A percentile compares a stretch with the other conserved stretches of the same genome.
phyloP scores from a whole-genome alignment of 2,329 filamentous ascomycete genomes.

The Alternaria panax region DNA sequence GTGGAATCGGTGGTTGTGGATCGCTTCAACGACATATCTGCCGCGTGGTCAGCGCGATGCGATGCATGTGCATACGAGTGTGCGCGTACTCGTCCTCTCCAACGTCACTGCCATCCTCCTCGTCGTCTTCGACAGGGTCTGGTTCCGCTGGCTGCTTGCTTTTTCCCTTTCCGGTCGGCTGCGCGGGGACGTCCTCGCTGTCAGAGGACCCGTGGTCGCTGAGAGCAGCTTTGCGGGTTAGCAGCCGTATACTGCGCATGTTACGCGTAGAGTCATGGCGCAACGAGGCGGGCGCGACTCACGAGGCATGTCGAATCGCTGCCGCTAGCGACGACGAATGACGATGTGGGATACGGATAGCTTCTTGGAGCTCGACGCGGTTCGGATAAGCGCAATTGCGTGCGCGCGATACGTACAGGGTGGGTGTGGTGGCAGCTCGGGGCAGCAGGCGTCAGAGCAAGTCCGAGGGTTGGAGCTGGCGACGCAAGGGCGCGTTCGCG shows the following conservation, averaged over 20 bases:
- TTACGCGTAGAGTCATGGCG: conserved; percentile 5
- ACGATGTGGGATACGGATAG: background rate
- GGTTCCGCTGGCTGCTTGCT: conserved; percentile 4
- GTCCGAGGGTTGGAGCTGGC: conserved; percentile 13
- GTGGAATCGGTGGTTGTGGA: conserved; percentile 68
- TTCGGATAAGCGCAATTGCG: conserved; percentile 19
- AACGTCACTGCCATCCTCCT: conserved; percentile 48
- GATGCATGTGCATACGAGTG: background rate
- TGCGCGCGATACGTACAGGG: conserved; percentile 5
- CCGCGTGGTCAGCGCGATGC: conserved; percentile 34
- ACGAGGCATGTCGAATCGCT: conserved; percentile 43
- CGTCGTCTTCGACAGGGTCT: conserved; percentile 30
- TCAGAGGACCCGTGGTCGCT: conserved; percentile 50
- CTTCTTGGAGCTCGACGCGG: conserved; percentile 6
- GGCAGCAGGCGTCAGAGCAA: conserved; percentile 1
- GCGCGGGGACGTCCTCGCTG: conserved; percentile 38
- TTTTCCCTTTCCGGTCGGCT: conserved; percentile 31
- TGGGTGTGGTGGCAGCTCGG: conserved; percentile 10
- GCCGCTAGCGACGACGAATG: conserved; percentile 18
- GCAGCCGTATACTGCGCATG: conserved; percentile 7
- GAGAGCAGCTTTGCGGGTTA: conserved; percentile 48
- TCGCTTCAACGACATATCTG: conserved; percentile 78
- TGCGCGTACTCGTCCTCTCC: conserved; percentile 56
- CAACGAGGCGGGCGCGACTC: conserved; percentile 26
- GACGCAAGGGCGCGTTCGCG: conserved; percentile 22